These are phyloP conservation scores for Lotmaria passim DNA, from an alignment of 208 protist species.

Conservation along the genomic window DNA sequence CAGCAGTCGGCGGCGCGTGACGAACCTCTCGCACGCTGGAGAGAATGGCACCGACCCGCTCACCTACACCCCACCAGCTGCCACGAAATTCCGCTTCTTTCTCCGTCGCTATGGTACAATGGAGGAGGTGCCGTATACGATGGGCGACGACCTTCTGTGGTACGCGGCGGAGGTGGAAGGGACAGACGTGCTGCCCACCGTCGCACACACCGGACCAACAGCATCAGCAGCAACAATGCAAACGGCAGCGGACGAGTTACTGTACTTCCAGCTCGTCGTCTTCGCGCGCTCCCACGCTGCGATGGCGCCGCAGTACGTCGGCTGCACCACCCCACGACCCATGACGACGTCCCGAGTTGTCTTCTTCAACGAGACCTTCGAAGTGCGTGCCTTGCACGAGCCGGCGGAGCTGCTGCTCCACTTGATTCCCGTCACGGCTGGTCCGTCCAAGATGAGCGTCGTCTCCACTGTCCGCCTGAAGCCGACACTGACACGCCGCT, in stretches of 20 bases:
- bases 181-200: constrained; percentile 25
- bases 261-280: constrained; percentile 68
- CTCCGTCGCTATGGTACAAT: constrained; percentile 37
- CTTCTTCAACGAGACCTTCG: constrained; percentile 88
- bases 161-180: constrained; percentile 70
- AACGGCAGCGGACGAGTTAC: constrained; percentile 21
- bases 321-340: constrained; percentile 60
- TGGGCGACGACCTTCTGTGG: constrained; percentile 48
- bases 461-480: constrained; percentile 61
- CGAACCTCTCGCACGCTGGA: not conserved
- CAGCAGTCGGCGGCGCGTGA: too few relatives aligned
- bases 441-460: constrained; percentile 38
- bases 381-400: constrained; percentile 66
- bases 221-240: not conserved
- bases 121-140: constrained; percentile 39
- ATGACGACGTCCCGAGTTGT: constrained; percentile 55
- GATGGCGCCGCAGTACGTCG: constrained; percentile 76
- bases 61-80: not conserved
- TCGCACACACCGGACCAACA: too few relatives aligned
- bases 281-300: constrained; percentile 62
- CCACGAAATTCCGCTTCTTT: constrained; percentile 51
- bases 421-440: constrained; percentile 57
- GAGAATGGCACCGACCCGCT: too few relatives aligned
- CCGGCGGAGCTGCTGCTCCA: constrained; percentile 82
- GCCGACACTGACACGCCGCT: constrained; percentile 55